Percentiles rank a stretch among this genome's conserved stretches.
phyloP scores from a whole-genome alignment of 257 asterid genomes.

The Orobanche coerulescens region DNA sequence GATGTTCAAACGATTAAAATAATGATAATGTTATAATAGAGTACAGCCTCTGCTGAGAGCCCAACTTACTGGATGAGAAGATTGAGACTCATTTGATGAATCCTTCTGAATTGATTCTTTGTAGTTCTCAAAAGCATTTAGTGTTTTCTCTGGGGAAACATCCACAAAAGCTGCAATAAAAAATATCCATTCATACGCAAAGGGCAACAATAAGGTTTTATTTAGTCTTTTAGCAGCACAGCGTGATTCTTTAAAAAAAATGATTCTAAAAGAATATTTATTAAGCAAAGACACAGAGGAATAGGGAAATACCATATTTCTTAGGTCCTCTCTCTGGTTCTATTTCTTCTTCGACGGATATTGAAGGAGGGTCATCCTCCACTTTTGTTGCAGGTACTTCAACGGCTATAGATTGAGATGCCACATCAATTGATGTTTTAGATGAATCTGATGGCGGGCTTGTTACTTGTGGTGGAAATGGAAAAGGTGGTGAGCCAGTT shows the following conservation, averaged over 20 bases:
- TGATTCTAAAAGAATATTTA: too few species aligned
- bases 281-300: not conserved
- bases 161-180: conserved; percentile 73
- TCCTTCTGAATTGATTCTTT: conserved; percentile 48
- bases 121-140: conserved; percentile 64
- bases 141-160: conserved; percentile 82
- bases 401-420: conserved; percentile 56
- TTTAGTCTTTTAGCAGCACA: not conserved
- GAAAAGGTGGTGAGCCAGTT: conserved; percentile 54
- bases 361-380: conserved; percentile 30
- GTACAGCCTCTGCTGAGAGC: conserved; percentile 18
- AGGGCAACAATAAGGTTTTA: not conserved
- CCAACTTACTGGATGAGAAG: conserved; percentile 39
- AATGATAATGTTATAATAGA: conserved; percentile 5
- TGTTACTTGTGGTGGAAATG: conserved; percentile 55
- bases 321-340: conserved; percentile 30
- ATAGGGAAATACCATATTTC: conserved; percentile 33
- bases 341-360: conserved; percentile 24
- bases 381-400: conserved; percentile 63
- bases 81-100: conserved; percentile 29
- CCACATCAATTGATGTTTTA: conserved; percentile 34
- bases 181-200: conserved; percentile 17
- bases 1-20: conserved; percentile 18
- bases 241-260: not conserved
- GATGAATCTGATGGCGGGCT: conserved; percentile 35